A percentile compares a stretch with the other conserved stretches of the same genome.
Conservation (phyloP, 176 grass and related monocot genomes). For the bread wheat (Triticum aestivum) region DNA sequence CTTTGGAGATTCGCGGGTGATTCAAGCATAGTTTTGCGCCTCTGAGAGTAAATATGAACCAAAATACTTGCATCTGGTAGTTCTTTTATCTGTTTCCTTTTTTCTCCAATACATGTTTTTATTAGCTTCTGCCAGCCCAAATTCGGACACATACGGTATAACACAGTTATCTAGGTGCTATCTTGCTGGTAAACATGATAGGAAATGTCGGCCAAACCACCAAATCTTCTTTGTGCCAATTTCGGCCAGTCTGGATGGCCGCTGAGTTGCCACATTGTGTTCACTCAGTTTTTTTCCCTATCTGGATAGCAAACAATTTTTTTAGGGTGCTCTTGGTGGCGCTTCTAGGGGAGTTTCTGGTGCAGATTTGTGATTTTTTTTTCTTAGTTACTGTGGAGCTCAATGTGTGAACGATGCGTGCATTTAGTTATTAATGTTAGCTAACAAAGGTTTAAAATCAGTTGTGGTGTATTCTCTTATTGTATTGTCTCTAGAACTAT, state of each 20-base stretch:
- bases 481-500: background rate
- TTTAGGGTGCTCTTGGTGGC: background rate
- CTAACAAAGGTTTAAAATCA: background rate
- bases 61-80: background rate
- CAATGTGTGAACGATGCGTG: background rate
- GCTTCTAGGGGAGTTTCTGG: background rate
- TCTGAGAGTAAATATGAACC: background rate
- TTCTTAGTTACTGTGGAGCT: background rate
- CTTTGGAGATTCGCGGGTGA: background rate
- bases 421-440: background rate
- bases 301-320: background rate
- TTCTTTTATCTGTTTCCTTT: background rate
- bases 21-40: slow-evolving; percentile 5
- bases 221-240: background rate
- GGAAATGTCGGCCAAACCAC: background rate
- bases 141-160: background rate
- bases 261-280: background rate
- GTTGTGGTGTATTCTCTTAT: background rate
- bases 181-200: background rate
- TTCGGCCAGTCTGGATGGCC: background rate
- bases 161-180: background rate
- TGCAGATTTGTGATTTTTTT: background rate
- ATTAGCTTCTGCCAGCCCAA: background rate
- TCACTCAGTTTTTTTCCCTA: background rate
- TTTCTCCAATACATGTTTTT: background rate